Evolutionary conservation across 1,284 basidiomycete species (phyloP).

Genomic region (Athelia psychrophila): DNA sequence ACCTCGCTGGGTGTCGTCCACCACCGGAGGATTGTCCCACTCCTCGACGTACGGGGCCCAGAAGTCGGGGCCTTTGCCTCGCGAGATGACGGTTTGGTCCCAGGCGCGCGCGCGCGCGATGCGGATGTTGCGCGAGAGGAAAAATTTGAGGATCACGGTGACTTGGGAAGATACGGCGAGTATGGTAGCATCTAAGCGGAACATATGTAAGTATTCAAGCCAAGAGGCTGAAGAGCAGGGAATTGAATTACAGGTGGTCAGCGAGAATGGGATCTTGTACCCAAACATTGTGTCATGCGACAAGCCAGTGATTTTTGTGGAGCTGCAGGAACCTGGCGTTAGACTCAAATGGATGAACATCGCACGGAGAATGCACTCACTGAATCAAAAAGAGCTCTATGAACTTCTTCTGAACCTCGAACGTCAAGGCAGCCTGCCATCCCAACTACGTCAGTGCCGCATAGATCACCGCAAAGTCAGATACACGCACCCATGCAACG

Average conservation of each 20-base stretch:
- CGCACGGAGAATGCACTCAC: slow-evolving; percentile 32
- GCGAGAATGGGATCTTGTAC: slow-evolving; percentile 57
- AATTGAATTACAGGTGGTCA: slow-evolving; percentile 57
- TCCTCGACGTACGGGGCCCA: slow-evolving; percentile 89
- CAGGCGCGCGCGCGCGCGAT: slow-evolving; percentile 76
- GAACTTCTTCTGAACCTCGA: slow-evolving; percentile 60
- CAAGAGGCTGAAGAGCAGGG: neutral
- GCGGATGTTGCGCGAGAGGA: slow-evolving; percentile 75
- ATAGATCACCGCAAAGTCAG: neutral
- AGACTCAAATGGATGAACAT: slow-evolving; percentile 12
- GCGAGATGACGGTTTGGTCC: slow-evolving; percentile 76
- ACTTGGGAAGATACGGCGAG: slow-evolving; percentile 73
- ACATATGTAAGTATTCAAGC: slow-evolving; percentile 3
- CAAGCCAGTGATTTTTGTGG: slow-evolving; percentile 62
- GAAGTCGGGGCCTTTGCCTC: slow-evolving; percentile 79
- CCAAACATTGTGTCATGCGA: slow-evolving; percentile 65
- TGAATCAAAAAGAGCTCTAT: slow-evolving; percentile 62
- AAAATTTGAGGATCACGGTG: slow-evolving; percentile 73
- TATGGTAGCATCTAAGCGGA: slow-evolving; percentile 67
- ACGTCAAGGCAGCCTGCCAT: slow-evolving; percentile 56
- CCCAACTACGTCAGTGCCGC: neutral
- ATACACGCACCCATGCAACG: slow-evolving; percentile 56
- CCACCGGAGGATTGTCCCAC: slow-evolving; percentile 69
- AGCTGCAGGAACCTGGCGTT: slow-evolving; percentile 37
- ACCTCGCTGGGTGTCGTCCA: slow-evolving; percentile 25